Evolutionary conservation across 345 rosid genomes (phyloP).

Genomic region (Eucalyptus pauciflora): DNA sequence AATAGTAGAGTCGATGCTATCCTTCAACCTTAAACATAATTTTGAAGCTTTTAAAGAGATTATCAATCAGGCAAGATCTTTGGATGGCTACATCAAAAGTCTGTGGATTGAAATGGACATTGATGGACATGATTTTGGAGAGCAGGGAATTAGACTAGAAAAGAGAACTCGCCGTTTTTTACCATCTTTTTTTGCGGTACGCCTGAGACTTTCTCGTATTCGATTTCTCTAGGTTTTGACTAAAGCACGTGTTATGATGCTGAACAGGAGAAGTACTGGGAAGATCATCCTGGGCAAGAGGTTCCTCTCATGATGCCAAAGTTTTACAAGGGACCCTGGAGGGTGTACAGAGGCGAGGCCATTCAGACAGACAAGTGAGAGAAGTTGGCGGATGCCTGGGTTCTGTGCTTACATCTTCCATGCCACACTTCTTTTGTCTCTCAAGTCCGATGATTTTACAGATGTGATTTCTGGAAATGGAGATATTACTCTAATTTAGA

Average conservation of each 20-base stretch:
- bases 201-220: not conserved
- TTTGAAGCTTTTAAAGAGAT: not conserved
- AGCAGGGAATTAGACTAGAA: not conserved
- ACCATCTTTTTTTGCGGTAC: not conserved
- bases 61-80: not conserved
- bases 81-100: not conserved
- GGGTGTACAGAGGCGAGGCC: constrained; percentile 56
- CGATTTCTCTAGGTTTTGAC: not conserved
- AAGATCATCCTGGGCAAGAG: constrained; percentile 77
- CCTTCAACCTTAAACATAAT: not conserved
- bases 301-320: constrained; percentile 78
- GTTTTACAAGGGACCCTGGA: constrained; percentile 84
- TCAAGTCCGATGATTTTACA: not conserved
- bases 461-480: not conserved
- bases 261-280: constrained; percentile 85
- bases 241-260: not conserved
- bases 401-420: not conserved
- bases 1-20: not conserved
- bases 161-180: not conserved
- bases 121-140: not conserved
- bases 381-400: not conserved
- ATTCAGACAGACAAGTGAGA: constrained; percentile 25
- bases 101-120: not conserved
- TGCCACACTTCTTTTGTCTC: not conserved
- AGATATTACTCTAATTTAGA: not conserved